Percentiles rank a stretch among this genome's conserved stretches.
These are phyloP conservation scores for Pilatotrama ljubarskyi DNA, from an alignment of 768 basidiomycete genomes.

Conservation along the genomic window DNA sequence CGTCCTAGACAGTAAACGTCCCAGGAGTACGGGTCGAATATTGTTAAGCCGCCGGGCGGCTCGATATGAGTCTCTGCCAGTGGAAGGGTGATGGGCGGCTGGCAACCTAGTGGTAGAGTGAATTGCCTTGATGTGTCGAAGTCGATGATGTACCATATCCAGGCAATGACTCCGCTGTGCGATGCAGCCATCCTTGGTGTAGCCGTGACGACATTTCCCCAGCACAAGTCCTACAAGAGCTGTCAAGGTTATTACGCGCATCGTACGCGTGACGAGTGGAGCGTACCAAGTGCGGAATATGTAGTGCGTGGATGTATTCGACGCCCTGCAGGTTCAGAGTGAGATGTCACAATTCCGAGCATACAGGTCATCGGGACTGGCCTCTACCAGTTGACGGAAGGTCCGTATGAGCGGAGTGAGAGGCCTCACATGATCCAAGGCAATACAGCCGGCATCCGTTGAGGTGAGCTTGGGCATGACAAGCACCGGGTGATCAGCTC, in stretches of 20 bases:
- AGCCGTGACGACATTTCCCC: background rate
- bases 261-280: background rate
- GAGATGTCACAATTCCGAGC: background rate
- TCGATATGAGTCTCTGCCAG: no score
- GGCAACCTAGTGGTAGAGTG: background rate
- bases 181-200: background rate
- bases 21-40: no score
- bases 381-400: background rate
- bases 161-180: background rate
- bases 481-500: background rate
- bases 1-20: background rate
- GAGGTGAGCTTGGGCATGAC: no score
- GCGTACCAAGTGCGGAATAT: background rate
- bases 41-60: no score
- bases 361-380: background rate
- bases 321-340: background rate
- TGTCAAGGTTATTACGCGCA: background rate
- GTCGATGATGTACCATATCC: constrained; percentile 8
- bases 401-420: background rate
- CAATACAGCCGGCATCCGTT: no score
- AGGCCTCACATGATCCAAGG: background rate
- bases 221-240: background rate
- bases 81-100: background rate
- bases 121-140: constrained; percentile 8
- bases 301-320: background rate